Evolutionary conservation across 306 rosid genomes (phyloP), one percentile per base, ranked within the genome.

Genomic region (Lathyrus tuberosus): DNA sequence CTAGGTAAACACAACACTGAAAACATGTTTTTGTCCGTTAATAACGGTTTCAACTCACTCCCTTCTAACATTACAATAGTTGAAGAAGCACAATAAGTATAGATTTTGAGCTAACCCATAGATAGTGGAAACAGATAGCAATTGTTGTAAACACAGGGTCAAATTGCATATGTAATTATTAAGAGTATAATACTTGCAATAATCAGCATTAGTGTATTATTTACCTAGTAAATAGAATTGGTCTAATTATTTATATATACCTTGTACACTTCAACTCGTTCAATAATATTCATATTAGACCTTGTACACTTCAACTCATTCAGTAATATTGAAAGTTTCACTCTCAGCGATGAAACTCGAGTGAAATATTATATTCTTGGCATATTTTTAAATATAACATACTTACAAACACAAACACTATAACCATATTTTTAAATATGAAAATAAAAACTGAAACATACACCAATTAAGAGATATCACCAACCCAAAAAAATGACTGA

Each of bases 1-100:
- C 97, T 76, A 93, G 66, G 72, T 93, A 90, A 37, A 93, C 94
- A 81, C 98, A 86, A 24, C 62, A 72, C 94, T 89, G 89, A 18
- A 85, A 66, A 66, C 59, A 81, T 35, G 68, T 6, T 47, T 63
- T 54, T 41, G 38, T 66, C 54, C 20, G 49, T 69, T 64, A 65
- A 75, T 61, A 31, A 42, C 52, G 72, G 74, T 12, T 33, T 66
- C 26, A 35, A 37, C 16, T 46, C 58, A 40, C 57, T 54, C 64
- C 48, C 9, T 52, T 74, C 62, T 8, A 51, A 31, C 49, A 54
- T 64, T 28, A 26, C 57, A 48, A 35, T 49, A 58, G 26, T 6
- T 62, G 60, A 40, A 18, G 13, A 38, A 51, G 5, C 35, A 67
- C 57, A 48, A 31, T n/a, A 65, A 67, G 30, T 63, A 58, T 43